phyloP scores from a whole-genome alignment of 228 moss, liverwort and hornwort genomes.

The Sphagnum fallax region DNA sequence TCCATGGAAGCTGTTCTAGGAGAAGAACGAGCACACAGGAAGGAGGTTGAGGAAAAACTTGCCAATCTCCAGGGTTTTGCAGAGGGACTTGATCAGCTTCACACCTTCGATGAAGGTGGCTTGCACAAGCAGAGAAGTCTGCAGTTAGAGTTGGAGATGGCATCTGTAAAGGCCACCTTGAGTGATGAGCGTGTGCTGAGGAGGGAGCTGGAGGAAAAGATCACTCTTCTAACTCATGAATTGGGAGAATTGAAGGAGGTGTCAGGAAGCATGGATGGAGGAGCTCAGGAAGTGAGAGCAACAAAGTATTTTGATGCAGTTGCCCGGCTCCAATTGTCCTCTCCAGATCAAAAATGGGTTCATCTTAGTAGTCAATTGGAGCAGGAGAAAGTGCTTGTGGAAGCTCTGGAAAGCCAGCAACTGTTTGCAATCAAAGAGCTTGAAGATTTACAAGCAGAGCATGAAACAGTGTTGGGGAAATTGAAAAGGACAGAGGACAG shows the following conservation, averaged over 20 bases:
- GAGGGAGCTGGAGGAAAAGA: conserved; percentile 24
- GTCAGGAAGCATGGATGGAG: conserved; percentile 13
- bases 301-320: conserved; percentile 48
- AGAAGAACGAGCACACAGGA: conserved; percentile 60
- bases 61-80: conserved; percentile 1
- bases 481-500: conserved; percentile 63
- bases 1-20: conserved; percentile 64
- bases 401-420: conserved; percentile 74
- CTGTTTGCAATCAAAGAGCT: conserved; percentile 61
- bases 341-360: conserved; percentile 34
- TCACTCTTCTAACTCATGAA: conserved; percentile 21
- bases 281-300: conserved; percentile 39
- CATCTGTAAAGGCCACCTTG: conserved; percentile 8
- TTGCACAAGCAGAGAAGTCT: not conserved
- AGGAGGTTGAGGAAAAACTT: conserved; percentile 38
- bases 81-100: not conserved
- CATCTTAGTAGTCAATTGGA: conserved; percentile 38
- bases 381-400: conserved; percentile 47
- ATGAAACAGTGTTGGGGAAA: conserved; percentile 33
- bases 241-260: conserved; percentile 31
- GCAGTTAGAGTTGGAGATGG: conserved; percentile 2
- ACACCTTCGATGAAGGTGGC: not conserved
- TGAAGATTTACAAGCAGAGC: conserved; percentile 59
- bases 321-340: conserved; percentile 31
- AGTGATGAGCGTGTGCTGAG: conserved; percentile 21